Base-by-base conservation (phyloP, 148 eudicot genomes). In the Rhododendron molle region DNA sequence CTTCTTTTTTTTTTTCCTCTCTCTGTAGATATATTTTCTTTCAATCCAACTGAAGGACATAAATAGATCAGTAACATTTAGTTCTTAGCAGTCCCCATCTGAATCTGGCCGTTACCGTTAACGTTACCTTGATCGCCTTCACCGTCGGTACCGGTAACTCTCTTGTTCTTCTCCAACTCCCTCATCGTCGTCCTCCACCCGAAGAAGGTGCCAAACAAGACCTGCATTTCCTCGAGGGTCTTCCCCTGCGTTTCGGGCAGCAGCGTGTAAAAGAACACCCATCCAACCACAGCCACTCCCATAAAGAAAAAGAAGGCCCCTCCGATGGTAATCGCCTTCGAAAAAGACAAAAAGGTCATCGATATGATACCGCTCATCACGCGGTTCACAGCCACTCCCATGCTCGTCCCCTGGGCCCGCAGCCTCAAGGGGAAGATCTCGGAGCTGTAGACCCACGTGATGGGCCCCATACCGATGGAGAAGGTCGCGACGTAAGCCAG, bases 171-270 rank as follows among this genome's bases (percentile, higher is more conserved):
- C 76, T 86, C 9, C 83, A 84, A 46, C 43, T 76, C 78, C 4
- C 44, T 74, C n/a, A 18, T 1, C 1, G 95, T 87, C 1, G 87
- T 16, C 32, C 91, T 86, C 91, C 91, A 90, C 62, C 81, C 76
- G 58, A 88, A 90, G 62, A 90, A 95, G 5, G 82, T 92, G 1
- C 90, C 95, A 81, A 95, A 93, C 91, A 95, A 87, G 32, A 46
- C 82, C 58, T 92, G 90, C 93, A 95, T 92, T 7, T 92, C 92
- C 81, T 95, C 96, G 0, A 95, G 93, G 40, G 92, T 91, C 46
- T 78, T 87, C 52, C 95, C 96, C 43, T 88, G 93, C 3, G 98
- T 94, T 88, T 95, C 98, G 0, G 95, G 98, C 3, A 91, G 80
- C 71, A 95, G 81, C 0, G 93, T 88, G 83, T 83, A 95, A 81